phyloP scores from a whole-genome alignment of 768 basidiomycete species.

The Dentipellis sp. region DNA sequence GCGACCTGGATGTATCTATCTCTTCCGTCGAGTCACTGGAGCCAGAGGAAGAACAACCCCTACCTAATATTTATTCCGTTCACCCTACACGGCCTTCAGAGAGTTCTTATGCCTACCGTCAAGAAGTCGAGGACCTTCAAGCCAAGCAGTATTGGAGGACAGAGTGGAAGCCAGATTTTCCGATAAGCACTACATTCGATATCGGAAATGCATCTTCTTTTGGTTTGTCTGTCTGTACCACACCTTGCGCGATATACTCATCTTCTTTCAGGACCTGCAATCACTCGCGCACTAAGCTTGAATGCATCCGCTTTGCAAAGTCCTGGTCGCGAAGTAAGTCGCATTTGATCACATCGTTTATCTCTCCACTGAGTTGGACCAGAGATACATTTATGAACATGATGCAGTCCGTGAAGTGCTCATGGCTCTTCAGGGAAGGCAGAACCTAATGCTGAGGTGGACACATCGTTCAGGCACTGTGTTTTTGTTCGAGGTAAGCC shows the following conservation, averaged over 20 bases:
- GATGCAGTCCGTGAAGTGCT: slow-evolving; percentile 73
- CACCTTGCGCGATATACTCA: background rate
- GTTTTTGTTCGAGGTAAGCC: slow-evolving; percentile 24
- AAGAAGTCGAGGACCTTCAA: slow-evolving; percentile 53
- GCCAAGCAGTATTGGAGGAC: slow-evolving; percentile 66
- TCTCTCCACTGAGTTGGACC: background rate
- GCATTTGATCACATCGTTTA: too few species aligned
- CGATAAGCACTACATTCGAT: slow-evolving; percentile 39
- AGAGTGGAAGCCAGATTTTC: slow-evolving; percentile 46
- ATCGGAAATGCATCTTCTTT: slow-evolving; percentile 67
- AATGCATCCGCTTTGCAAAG: background rate
- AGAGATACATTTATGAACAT: slow-evolving; percentile 68
- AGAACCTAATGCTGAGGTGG: slow-evolving; percentile 44
- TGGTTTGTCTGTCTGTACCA: slow-evolving; percentile 29
- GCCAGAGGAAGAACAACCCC: background rate
- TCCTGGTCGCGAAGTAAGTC: background rate
- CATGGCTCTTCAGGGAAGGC: slow-evolving; percentile 65
- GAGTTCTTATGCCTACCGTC: slow-evolving; percentile 30
- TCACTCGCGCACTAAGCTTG: slow-evolving; percentile 26
- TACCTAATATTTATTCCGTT: background rate
- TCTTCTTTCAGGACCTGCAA: slow-evolving; percentile 34
- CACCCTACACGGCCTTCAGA: background rate
- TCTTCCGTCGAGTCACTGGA: slow-evolving; percentile 5
- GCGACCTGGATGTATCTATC: slow-evolving; percentile 8
- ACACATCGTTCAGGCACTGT: slow-evolving; percentile 16